Evolutionary conservation across 1,139 yeast species (phyloP).

Genomic region (Meyerozyma smithsonii): DNA sequence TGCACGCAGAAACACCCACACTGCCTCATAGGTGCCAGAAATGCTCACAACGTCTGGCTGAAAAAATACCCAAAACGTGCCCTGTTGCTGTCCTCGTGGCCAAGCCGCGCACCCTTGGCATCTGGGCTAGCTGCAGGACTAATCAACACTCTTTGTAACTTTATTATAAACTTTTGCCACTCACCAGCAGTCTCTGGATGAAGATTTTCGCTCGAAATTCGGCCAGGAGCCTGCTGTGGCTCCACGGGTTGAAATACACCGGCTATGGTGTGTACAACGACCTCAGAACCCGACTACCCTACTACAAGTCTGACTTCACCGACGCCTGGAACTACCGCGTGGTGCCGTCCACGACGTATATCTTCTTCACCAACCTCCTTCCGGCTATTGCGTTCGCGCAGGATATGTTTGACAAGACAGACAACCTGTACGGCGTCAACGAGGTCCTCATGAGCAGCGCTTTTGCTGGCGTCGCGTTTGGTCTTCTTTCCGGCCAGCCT

Average conservation of each 20-base stretch:
- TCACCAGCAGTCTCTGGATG: not conserved
- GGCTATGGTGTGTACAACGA: conserved; percentile 60
- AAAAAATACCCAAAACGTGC: no score
- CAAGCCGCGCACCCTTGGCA: not conserved
- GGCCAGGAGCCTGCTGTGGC: not conserved
- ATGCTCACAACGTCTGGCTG: no score
- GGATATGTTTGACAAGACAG: conserved; percentile 90
- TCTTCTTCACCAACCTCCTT: conserved; percentile 81
- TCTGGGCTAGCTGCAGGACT: not conserved
- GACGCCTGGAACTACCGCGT: conserved; percentile 87
- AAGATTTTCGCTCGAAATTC: not conserved
- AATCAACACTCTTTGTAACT: not conserved
- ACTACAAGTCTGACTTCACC: conserved; percentile 68
- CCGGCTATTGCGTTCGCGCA: conserved; percentile 98
- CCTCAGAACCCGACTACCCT: conserved; percentile 53
- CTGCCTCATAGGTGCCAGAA: not conserved
- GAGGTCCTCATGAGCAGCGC: conserved; percentile 84
- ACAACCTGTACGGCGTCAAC: conserved; percentile 84
- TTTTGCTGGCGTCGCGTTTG: conserved; percentile 85
- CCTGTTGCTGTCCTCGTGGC: not conserved
- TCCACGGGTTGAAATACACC: conserved; percentile 14
- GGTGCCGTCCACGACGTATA: conserved; percentile 77
- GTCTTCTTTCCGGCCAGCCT: conserved; percentile 84
- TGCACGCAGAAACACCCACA: not conserved
- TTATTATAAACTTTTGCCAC: not conserved